A percentile compares a stretch with the other conserved stretches of the same genome.
Evolutionary conservation across 176 grass and related monocot genomes (phyloP).

Genomic region (Cenchrus americanus): DNA sequence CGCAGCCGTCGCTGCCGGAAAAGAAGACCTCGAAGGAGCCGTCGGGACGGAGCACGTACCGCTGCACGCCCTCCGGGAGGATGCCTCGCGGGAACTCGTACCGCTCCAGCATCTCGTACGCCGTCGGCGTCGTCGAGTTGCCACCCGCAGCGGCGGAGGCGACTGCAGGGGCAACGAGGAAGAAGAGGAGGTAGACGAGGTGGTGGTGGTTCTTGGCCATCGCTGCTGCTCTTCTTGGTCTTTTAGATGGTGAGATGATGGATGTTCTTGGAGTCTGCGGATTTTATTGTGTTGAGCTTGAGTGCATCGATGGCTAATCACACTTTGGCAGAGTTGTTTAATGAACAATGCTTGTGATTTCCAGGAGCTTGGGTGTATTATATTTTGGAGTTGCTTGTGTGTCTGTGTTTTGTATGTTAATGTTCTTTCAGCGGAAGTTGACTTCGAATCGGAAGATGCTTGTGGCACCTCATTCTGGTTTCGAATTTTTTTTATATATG

Average conservation of each 20-base stretch:
- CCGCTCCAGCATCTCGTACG: constrained; percentile 71
- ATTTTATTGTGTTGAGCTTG: background rate
- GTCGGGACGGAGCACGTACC: constrained; percentile 40
- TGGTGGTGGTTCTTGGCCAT: constrained; percentile 17
- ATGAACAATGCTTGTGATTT: background rate
- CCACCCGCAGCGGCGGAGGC: background rate
- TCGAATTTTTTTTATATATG: too few species aligned
- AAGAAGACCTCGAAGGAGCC: constrained; percentile 61
- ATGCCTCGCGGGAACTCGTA: constrained; percentile 67
- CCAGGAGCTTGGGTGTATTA: background rate
- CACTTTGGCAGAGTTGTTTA: background rate
- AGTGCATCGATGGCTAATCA: background rate
- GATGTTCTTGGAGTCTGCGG: background rate
- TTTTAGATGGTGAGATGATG: background rate
- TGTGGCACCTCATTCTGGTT: background rate
- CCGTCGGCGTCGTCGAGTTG: constrained; percentile 38
- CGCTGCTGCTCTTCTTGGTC: background rate
- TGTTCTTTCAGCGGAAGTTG: background rate
- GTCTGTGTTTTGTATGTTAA: background rate
- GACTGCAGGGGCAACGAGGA: background rate
- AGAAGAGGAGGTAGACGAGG: background rate
- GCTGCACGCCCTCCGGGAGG: constrained; percentile 64
- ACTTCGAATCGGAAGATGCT: too few species aligned
- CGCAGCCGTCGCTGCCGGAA: constrained; percentile 31
- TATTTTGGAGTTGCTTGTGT: background rate